Evolutionary conservation across 371 early-diverging fungal genomes (phyloP), one percentile per base, ranked within the genome.

Genomic region (Mucor circinelloides): DNA sequence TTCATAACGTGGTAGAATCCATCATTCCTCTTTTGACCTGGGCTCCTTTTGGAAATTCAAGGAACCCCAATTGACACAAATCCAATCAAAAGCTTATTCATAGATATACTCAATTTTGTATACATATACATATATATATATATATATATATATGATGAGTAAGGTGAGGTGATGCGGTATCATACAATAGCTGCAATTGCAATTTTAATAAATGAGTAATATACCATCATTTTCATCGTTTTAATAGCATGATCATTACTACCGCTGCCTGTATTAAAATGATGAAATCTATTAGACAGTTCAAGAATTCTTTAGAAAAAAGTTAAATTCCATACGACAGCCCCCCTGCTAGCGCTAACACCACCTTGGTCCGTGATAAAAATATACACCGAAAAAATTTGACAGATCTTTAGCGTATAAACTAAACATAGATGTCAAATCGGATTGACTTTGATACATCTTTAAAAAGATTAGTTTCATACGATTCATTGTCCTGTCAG

Each of bases 61-160:
- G 55, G 55, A 30, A 55, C 55, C 55, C 30, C 55, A 30, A 55
- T n/a, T 55, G 55, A 31, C 55, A 55, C 55, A 58, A 58, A 38
- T 15, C 34, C 58, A 38, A 58, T 44, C 23, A 48, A 32, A 48
- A 8, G 3, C 10, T 23, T 21, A 8, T 13, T 7, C 7, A 7
- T 3, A 50, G 7, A 10, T 25, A 38, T 38, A 44, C 17, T 19
- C 44, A 44, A 44, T 19, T 36, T 10, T 13, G 10, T 12, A 10
- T 13, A 36, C 8, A 36, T 36, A 13, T 34, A 6, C 31, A 34
- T 34, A n/a, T 12, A 10, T 13, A 36, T 12, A 36, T 36, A 13
- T 34, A 6, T 7, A 34, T 34, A n/a, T 34, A 34, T 34, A 31
- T 31, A 34, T 8, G 34, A 34, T 34, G 8, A 34, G 8, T 36